Evolutionary conservation across 73 alveolate species (phyloP).

Genomic region (Breviolum minutum): DNA sequence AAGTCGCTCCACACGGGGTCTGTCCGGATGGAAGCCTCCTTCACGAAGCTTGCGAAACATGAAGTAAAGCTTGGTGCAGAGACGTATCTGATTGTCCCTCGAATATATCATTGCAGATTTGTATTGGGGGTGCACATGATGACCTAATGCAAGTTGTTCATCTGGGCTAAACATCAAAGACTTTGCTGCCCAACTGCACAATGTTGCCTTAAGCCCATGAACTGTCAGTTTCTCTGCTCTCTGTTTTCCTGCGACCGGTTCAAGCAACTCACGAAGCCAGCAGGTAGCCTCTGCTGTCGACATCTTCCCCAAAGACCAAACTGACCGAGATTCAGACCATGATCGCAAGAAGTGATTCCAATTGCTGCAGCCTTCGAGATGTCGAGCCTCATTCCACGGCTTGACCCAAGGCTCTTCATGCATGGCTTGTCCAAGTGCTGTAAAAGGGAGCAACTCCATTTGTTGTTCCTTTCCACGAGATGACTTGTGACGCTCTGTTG

Average conservation of each 20-base stretch:
- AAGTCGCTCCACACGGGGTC: neutral
- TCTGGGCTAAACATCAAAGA: neutral
- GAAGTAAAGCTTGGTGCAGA: too few relatives aligned
- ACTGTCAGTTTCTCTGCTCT: neutral
- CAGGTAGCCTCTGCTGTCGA: neutral
- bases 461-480: neutral
- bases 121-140: neutral
- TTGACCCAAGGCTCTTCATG: neutral
- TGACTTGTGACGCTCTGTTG: neutral
- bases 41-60: neutral
- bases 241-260: neutral
- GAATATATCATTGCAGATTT: too few relatives aligned
- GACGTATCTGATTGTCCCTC: too few relatives aligned
- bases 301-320: neutral
- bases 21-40: neutral
- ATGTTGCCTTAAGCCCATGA: conserved; percentile 15
- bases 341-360: neutral
- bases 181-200: conserved; percentile 32
- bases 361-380: neutral
- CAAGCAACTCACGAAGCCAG: neutral
- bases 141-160: neutral
- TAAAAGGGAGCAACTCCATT: neutral
- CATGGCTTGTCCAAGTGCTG: neutral
- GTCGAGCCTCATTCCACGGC: neutral
- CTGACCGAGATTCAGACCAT: neutral